Evolutionary conservation across 768 basidiomycete species (phyloP).

Genomic region (Xerocomellus intermedius): DNA sequence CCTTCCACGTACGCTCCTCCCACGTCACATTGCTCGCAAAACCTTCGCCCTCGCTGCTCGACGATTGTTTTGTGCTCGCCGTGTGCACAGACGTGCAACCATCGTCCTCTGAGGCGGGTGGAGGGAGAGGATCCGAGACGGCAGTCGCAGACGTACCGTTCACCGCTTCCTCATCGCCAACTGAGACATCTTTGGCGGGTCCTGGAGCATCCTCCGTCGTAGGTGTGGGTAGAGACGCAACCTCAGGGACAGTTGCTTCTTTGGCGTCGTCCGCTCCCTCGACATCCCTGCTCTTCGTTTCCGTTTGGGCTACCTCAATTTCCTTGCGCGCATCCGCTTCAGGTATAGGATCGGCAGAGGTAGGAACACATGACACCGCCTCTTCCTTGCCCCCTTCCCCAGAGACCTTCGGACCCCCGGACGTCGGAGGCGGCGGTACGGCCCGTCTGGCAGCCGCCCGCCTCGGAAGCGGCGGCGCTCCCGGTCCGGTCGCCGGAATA

Average conservation of each 20-base stretch:
- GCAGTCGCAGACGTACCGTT: background rate
- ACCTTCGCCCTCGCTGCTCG: slow-evolving; percentile 32
- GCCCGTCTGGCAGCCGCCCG: slow-evolving; percentile 56
- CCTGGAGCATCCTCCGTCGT: background rate
- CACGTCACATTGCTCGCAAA: slow-evolving; percentile 71
- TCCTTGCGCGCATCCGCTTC: background rate
- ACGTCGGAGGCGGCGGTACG: slow-evolving; percentile 26
- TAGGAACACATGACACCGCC: background rate
- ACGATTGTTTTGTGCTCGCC: slow-evolving; percentile 24
- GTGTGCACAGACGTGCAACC: slow-evolving; percentile 17
- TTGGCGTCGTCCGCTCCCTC: background rate
- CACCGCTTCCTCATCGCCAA: background rate
- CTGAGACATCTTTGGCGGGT: background rate
- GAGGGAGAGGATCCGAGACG: background rate
- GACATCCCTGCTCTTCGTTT: background rate
- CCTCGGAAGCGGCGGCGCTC: slow-evolving; percentile 60
- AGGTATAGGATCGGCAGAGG: background rate
- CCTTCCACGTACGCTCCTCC: slow-evolving; percentile 87
- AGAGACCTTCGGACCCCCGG: background rate
- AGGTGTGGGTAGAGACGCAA: background rate
- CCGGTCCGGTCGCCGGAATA: slow-evolving; percentile 12
- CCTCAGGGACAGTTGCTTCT: background rate
- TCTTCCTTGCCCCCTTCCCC: slow-evolving; percentile 9
- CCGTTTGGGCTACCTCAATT: background rate
- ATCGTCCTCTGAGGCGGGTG: background rate